phyloP scores from a whole-genome alignment of 257 asterid genomes.

The Mitragyna speciosa region DNA sequence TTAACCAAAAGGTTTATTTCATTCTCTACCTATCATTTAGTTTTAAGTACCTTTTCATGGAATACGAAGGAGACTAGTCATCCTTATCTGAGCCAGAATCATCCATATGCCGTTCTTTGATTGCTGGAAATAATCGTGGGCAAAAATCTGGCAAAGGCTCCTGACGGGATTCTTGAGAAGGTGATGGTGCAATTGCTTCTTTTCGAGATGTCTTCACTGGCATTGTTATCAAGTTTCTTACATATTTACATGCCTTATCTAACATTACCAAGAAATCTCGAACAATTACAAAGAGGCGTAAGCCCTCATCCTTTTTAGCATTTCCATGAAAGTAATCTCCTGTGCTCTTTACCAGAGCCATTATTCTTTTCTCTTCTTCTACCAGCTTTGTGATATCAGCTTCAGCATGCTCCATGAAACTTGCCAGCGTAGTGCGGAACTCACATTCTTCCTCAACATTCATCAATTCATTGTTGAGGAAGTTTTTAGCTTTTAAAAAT shows the following conservation, averaged over 20 bases:
- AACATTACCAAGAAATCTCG: slow-evolving; percentile 76
- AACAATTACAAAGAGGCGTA: slow-evolving; percentile 60
- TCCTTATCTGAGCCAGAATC: slow-evolving; percentile 69
- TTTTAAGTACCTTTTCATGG: slow-evolving; percentile 11
- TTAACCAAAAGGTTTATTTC: background rate
- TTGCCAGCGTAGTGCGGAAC: slow-evolving; percentile 41
- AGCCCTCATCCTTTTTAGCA: slow-evolving; percentile 66
- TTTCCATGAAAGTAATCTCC: slow-evolving; percentile 90
- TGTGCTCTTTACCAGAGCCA: slow-evolving; percentile 67
- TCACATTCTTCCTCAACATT: slow-evolving; percentile 47
- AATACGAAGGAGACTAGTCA: slow-evolving; percentile 29
- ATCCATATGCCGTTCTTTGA: slow-evolving; percentile 53
- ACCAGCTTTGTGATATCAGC: slow-evolving; percentile 40
- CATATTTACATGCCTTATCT: slow-evolving; percentile 68
- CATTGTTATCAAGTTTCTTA: slow-evolving; percentile 38
- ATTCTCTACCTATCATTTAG: background rate
- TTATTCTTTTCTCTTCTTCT: slow-evolving; percentile 66
- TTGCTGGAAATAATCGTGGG: slow-evolving; percentile 62
- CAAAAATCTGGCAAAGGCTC: slow-evolving; percentile 48
- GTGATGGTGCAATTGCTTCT: slow-evolving; percentile 40
- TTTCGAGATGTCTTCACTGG: slow-evolving; percentile 39
- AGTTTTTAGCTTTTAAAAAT: slow-evolving; percentile 36
- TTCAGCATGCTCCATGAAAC: slow-evolving; percentile 57
- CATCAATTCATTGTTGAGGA: slow-evolving; percentile 60
- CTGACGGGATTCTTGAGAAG: slow-evolving; percentile 44